Percentiles rank a stretch among this genome's conserved stretches.
These are phyloP conservation scores for Flaveria sonorensis DNA, from an alignment of 129 eudicot species.

Conservation along the genomic window DNA sequence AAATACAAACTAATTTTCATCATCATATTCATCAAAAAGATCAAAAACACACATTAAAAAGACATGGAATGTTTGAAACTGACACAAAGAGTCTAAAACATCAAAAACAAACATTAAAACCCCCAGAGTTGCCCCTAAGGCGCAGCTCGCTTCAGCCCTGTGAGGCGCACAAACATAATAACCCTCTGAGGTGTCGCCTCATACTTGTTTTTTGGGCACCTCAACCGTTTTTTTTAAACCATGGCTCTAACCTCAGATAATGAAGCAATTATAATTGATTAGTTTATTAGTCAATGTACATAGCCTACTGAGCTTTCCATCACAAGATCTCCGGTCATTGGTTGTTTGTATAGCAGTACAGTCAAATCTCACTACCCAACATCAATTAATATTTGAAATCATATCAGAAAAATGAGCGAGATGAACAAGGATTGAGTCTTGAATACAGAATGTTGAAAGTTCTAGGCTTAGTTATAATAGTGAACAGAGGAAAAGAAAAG, in stretches of 20 bases:
- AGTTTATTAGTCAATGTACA: constrained; percentile 11
- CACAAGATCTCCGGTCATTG: neutral
- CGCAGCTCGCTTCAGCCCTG: no score
- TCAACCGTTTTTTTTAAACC: no score
- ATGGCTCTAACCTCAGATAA: neutral
- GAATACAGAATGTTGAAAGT: neutral
- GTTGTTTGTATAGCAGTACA: constrained; percentile 17
- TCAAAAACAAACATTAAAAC: no score
- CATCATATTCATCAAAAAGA: no score
- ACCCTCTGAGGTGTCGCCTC: no score
- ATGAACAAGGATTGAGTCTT: neutral
- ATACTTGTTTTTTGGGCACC: no score
- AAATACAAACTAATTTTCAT: no score
- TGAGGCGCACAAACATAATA: no score
- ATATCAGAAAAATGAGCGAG: neutral
- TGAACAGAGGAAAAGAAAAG: neutral
- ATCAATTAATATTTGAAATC: constrained; percentile 1
- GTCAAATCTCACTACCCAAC: neutral
- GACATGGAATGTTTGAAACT: no score
- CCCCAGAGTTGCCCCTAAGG: no score
- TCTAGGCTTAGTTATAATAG: constrained; percentile 10
- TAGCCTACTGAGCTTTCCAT: constrained; percentile 9
- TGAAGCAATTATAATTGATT: neutral
- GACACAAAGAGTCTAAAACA: no score
- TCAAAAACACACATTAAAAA: no score